Base-by-base conservation (phyloP, 2,329 filamentous ascomycete genomes). In the Albophoma yamanashiensis region DNA sequence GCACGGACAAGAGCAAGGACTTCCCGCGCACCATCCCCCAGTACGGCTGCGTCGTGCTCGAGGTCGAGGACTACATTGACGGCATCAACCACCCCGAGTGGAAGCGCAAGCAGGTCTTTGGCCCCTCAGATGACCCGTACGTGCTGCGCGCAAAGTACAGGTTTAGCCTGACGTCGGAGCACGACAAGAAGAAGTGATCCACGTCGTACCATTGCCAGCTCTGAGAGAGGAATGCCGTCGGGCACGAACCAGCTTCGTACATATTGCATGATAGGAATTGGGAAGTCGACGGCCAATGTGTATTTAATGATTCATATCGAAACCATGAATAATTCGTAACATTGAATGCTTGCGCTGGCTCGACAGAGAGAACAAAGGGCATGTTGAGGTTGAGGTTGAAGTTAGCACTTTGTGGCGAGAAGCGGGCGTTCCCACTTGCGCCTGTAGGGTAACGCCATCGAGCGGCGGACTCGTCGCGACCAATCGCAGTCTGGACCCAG, bases 1-100 rank as follows among this genome's bases (percentile, higher is more conserved):
- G 11, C 43, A 47, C 14, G 43, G 43, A 25, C 5, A 3, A 17
- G 62, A 74, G 82, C 62, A 63, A 74, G 1, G 74, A 76, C 39
- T 82, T 86, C 66, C 82, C 84, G 4, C 79, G 86, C 43, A 82
- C 82, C 9, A 87, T 91, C 34, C 81, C 84, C 60, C 72, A 92
- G 77, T 91, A 92, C 69, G 92, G 91, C 39, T 97, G 93, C 73
- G 70, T 96, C 34, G 93, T 96, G 56, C 82, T 97, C 73, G 93
- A 97, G 77, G 90, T 94, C 15, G 85, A 97, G 79, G 92, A 94
- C 72, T 97, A 86, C 84, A 96, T 97, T 69, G 92, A 96, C 71
- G 92, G 82, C 34, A 94, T 97, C 76, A 97, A 96, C 76, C 84
- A 95, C 67, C 92, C 92, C 0, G 84, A 91, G 73, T 97, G 93